phyloP scores from a whole-genome alignment of 2,329 filamentous ascomycete genomes.

The Dactylonectria estremocensis region DNA sequence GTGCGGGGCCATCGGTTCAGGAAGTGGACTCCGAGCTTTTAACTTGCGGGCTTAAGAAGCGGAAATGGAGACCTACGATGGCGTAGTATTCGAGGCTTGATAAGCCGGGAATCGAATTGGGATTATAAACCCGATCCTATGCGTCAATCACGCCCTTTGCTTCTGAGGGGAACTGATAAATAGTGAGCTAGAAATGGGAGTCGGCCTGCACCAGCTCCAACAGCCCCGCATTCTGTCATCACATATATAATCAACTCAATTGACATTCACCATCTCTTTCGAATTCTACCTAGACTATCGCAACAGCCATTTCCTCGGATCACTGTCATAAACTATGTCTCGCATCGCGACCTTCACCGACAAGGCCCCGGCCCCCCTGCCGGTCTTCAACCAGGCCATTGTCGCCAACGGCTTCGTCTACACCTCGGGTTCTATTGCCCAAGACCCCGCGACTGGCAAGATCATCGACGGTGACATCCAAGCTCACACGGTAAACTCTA shows the following conservation, averaged over 20 bases:
- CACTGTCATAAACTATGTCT: conserved; percentile 32
- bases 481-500: conserved; percentile 68
- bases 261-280: not conserved
- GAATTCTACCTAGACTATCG: not conserved
- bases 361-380: conserved; percentile 41
- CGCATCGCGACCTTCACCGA: conserved; percentile 42
- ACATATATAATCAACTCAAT: not conserved
- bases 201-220: not conserved
- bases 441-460: conserved; percentile 68
- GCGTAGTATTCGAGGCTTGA: not conserved
- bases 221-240: conserved; percentile 3
- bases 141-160: not conserved
- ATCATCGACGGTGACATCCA: conserved; percentile 77
- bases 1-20: not conserved
- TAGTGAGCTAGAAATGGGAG: conserved; percentile 15
- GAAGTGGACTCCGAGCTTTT: not conserved
- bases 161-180: conserved; percentile 10
- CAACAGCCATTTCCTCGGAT: not conserved
- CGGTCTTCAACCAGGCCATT: conserved; percentile 47
- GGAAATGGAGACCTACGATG: not conserved
- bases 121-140: not conserved
- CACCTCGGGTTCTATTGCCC: conserved; percentile 79
- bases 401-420: conserved; percentile 76
- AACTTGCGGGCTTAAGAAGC: not conserved
- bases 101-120: not conserved